A percentile compares a stretch with the other conserved stretches of the same genome.
Conservation (phyloP, 2,329 filamentous ascomycete species). For the Penicillium sp. region DNA sequence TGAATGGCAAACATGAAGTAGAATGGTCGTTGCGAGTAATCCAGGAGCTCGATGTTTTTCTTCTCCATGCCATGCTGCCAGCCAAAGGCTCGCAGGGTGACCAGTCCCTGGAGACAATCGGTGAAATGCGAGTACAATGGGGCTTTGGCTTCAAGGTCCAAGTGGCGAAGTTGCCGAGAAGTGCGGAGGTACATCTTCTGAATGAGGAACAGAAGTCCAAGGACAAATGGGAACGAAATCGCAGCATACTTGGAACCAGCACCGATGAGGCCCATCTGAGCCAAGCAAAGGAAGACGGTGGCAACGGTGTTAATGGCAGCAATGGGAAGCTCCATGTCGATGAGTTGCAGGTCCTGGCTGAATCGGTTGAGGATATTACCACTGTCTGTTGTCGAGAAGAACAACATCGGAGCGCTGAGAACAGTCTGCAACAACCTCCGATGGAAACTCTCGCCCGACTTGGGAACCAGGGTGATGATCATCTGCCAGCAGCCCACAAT, state of each 20-base stretch:
- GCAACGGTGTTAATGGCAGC: constrained; percentile 45
- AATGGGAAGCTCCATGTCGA: constrained; percentile 48
- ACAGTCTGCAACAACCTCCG: constrained; percentile 52
- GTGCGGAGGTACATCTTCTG: constrained; percentile 63
- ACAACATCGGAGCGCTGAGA: constrained; percentile 47
- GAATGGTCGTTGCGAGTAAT: constrained; percentile 58
- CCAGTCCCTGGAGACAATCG: constrained; percentile 58
- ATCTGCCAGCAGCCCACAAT: constrained; percentile 48
- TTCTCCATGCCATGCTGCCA: constrained; percentile 52
- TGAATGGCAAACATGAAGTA: constrained; percentile 62
- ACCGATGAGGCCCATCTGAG: constrained; percentile 54
- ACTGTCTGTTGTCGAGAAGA: constrained; percentile 47
- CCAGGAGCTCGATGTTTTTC: constrained; percentile 52
- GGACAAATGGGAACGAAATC: constrained; percentile 54
- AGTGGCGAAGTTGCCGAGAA: constrained; percentile 60
- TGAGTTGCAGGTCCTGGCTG: constrained; percentile 48
- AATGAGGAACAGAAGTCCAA: constrained; percentile 51
- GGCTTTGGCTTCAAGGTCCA: constrained; percentile 64
- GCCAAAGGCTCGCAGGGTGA: constrained; percentile 59
- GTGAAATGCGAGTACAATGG: constrained; percentile 61
- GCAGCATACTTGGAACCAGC: constrained; percentile 52
- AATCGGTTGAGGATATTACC: constrained; percentile 48
- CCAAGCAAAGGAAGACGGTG: constrained; percentile 41
- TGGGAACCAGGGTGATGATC: constrained; percentile 57
- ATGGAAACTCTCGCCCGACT: constrained; percentile 55